A percentile compares a stretch with the other conserved stretches of the same genome.
Evolutionary conservation across 495 filamentous ascomycete species (phyloP).

Genomic region (Neurospora sp.): DNA sequence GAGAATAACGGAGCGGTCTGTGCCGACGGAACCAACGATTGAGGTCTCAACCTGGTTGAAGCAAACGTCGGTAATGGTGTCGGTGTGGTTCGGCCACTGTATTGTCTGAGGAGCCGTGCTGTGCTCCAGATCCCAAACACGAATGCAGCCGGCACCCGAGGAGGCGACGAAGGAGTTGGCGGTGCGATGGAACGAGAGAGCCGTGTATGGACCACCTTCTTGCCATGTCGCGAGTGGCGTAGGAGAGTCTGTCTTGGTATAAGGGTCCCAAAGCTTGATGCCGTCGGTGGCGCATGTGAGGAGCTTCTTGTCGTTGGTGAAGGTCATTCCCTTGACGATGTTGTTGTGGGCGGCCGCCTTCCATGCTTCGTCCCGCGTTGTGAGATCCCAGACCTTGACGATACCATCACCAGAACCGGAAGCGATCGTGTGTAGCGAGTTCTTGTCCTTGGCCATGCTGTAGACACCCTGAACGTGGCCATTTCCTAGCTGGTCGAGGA

Average conservation of each 20-base stretch:
- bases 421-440: constrained; percentile 58
- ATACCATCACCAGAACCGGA: constrained; percentile 79
- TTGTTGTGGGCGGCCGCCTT: constrained; percentile 66
- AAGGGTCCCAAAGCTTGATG: constrained; percentile 87
- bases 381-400: constrained; percentile 89
- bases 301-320: constrained; percentile 74
- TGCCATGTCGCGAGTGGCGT: constrained; percentile 72
- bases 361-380: constrained; percentile 69
- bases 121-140: constrained; percentile 63
- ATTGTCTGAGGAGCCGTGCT: constrained; percentile 71
- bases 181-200: constrained; percentile 68
- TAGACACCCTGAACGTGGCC: constrained; percentile 94
- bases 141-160: constrained; percentile 73
- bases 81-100: constrained; percentile 74
- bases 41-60: constrained; percentile 96
- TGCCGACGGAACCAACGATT: constrained; percentile 70
- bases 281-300: constrained; percentile 85
- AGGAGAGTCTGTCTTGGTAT: constrained; percentile 52
- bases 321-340: constrained; percentile 85
- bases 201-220: constrained; percentile 72
- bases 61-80: constrained; percentile 82
- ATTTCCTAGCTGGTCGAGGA: constrained; percentile 74
- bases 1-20: constrained; percentile 76
- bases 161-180: constrained; percentile 64
- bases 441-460: constrained; percentile 57